Conservation (phyloP, 495 filamentous ascomycete genomes). For the Penicillium turbatum region DNA sequence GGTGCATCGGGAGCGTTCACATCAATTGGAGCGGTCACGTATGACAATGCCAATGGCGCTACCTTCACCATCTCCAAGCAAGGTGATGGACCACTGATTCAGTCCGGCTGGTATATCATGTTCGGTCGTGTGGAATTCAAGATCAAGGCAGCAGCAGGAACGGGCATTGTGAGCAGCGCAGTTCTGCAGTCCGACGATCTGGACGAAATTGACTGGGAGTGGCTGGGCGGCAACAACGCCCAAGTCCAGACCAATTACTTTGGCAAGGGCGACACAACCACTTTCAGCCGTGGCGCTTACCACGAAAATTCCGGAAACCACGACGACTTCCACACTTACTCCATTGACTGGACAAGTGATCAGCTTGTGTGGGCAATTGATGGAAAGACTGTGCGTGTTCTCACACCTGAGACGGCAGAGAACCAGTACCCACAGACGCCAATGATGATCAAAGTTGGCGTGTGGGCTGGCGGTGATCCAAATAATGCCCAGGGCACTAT, state of each 20-base stretch:
- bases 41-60: slow-evolving; percentile 65
- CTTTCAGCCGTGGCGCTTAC: slow-evolving; percentile 59
- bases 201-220: slow-evolving; percentile 92
- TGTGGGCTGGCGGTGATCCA: slow-evolving; percentile 82
- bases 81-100: slow-evolving; percentile 80
- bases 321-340: slow-evolving; percentile 71
- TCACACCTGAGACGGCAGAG: slow-evolving; percentile 60
- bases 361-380: slow-evolving; percentile 73
- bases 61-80: slow-evolving; percentile 77
- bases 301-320: slow-evolving; percentile 50
- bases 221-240: slow-evolving; percentile 61
- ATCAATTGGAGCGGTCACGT: slow-evolving; percentile 59
- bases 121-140: slow-evolving; percentile 58
- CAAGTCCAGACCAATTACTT: slow-evolving; percentile 79
- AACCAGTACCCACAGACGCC: slow-evolving; percentile 80
- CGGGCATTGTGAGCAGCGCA: slow-evolving; percentile 67
- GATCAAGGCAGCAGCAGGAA: slow-evolving; percentile 58
- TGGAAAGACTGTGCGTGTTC: slow-evolving; percentile 58
- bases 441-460: slow-evolving; percentile 76
- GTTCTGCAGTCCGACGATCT: slow-evolving; percentile 80
- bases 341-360: slow-evolving; percentile 74
- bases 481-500: slow-evolving; percentile 63
- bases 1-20: slow-evolving; percentile 68
- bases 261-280: slow-evolving; percentile 70
- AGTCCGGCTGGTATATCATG: slow-evolving; percentile 72